Conservation (phyloP, 2,329 filamentous ascomycete genomes). For the Sarocladiaceae sp. region DNA sequence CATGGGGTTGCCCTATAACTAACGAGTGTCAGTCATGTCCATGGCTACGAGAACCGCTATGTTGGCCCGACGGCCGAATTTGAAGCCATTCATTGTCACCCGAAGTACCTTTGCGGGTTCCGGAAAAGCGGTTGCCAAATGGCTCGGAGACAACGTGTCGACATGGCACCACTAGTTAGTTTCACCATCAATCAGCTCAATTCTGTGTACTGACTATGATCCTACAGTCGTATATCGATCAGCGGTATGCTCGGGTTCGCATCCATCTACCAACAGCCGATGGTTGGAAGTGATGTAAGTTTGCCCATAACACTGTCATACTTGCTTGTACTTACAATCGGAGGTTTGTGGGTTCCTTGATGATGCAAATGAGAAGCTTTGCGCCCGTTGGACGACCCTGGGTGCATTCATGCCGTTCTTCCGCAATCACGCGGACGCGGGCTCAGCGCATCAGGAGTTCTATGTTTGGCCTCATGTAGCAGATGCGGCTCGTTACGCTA, state of each 20-base stretch:
- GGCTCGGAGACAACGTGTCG: slow-evolving; percentile 55
- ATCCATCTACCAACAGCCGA: slow-evolving; percentile 63
- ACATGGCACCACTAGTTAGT: slow-evolving; percentile 49
- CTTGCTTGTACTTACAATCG: too few relatives aligned
- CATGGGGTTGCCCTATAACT: too few relatives aligned
- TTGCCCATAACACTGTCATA: too few relatives aligned
- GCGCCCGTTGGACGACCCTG: slow-evolving; percentile 61
- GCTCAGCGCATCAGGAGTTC: slow-evolving; percentile 52
- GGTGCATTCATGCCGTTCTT: slow-evolving; percentile 67
- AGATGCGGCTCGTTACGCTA: slow-evolving; percentile 59
- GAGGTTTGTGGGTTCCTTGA: slow-evolving; percentile 66
- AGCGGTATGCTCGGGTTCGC: slow-evolving; percentile 56
- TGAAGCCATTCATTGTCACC: slow-evolving; percentile 67
- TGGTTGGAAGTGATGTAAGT: slow-evolving; percentile 60
- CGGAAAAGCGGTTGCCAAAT: slow-evolving; percentile 59
- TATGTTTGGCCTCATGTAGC: slow-evolving; percentile 63
- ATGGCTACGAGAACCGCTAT: slow-evolving; percentile 59
- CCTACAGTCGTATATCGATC: slow-evolving; percentile 47
- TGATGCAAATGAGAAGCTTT: slow-evolving; percentile 58
- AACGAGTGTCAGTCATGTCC: slow-evolving; percentile 62
- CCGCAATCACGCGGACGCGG: slow-evolving; percentile 57
- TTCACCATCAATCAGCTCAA: slow-evolving; percentile 19
- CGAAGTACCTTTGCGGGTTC: slow-evolving; percentile 73
- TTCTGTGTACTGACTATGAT: slow-evolving; percentile 48
- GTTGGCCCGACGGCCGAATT: slow-evolving; percentile 53